A percentile compares a stretch with the other conserved stretches of the same genome.
Evolutionary conservation across 306 rosid species (phyloP).

Genomic region (Castanea mollissima): DNA sequence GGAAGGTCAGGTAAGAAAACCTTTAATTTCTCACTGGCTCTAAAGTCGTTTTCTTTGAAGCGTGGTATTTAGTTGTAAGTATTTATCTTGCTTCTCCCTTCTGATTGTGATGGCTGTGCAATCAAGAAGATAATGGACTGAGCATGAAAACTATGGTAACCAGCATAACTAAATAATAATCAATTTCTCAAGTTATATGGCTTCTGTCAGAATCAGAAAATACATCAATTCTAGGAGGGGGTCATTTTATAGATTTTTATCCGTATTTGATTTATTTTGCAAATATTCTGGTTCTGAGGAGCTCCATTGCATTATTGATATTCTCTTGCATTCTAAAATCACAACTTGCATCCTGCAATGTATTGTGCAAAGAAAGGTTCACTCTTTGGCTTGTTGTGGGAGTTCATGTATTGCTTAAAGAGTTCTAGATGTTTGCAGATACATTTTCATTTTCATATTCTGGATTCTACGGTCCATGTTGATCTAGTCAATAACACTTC

Average conservation of each 20-base stretch:
- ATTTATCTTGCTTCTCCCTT: background rate
- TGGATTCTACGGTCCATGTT: background rate
- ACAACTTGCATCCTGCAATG: constrained; percentile 4
- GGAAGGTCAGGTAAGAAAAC: constrained; percentile 56
- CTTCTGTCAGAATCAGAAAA: background rate
- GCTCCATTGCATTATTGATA: background rate
- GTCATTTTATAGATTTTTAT: too few species aligned
- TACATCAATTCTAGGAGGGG: background rate
- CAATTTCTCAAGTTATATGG: background rate
- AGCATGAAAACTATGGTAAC: background rate
- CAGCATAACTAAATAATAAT: background rate
- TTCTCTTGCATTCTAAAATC: background rate
- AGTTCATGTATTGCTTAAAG: background rate
- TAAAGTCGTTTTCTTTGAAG: too few species aligned
- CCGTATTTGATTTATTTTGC: too few species aligned
- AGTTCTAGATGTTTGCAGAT: constrained; percentile 3
- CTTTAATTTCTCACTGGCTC: background rate
- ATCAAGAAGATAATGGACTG: background rate
- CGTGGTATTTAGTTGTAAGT: background rate
- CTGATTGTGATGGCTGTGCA: background rate
- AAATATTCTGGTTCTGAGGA: background rate
- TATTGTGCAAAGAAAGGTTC: too few species aligned
- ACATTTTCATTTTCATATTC: constrained; percentile 20
- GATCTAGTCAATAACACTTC: background rate
- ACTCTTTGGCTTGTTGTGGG: background rate